Evolutionary conservation across 73 alveolate species (phyloP), one percentile per base, ranked within the genome.

Genomic region (Durusdinium trenchii): DNA sequence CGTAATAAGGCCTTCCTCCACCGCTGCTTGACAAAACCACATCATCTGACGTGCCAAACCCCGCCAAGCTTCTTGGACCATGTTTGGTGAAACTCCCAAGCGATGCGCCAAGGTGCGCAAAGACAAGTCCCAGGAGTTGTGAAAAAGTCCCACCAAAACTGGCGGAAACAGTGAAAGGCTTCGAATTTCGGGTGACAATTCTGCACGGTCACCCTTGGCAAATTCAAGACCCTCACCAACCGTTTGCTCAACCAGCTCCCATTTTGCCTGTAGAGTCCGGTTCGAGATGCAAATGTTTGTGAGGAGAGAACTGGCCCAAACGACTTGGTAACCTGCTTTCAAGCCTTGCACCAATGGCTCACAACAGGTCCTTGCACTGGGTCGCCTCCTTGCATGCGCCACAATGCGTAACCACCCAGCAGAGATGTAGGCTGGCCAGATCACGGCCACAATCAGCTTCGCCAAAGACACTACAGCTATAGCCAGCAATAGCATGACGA

Each of bases 351-450:
- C 81, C 95, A 86, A 60, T 2, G 95, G 95, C 82, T 86, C 83
- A 61, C 95, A 86, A 64, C 95, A 86, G 5, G 46, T 54, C 38
- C 95, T 10, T 6, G 95, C 95, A 35, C 95, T 86, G 42, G 60
- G 61, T 35, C 95, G 54, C 47, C 95, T 46, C 40, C 95, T 67
- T 20, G 95, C 83, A 28, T 86, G 95, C n/a, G 95, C 95, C 95
- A 86, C 40, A n/a, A 86, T 60, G 57, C 95, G 81, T 61, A 86
- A 45, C 95, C 95, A 86, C 30, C 95, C 95, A 50, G 95, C 95
- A 4, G 95, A 57, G 46, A 86, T 86, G 95, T 86, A 86, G 95
- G 95, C 95, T 23, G 95, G 95, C 95, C 95, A 86, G n/a, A 86
- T 69, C 36, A 86, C 95, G 28, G 95, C 95, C 82, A 86, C 45